Percentiles rank a stretch among this genome's conserved stretches.
Evolutionary conservation across 2,329 filamentous ascomycete genomes (phyloP).

Genomic region (Pestalotiopsis fici): DNA sequence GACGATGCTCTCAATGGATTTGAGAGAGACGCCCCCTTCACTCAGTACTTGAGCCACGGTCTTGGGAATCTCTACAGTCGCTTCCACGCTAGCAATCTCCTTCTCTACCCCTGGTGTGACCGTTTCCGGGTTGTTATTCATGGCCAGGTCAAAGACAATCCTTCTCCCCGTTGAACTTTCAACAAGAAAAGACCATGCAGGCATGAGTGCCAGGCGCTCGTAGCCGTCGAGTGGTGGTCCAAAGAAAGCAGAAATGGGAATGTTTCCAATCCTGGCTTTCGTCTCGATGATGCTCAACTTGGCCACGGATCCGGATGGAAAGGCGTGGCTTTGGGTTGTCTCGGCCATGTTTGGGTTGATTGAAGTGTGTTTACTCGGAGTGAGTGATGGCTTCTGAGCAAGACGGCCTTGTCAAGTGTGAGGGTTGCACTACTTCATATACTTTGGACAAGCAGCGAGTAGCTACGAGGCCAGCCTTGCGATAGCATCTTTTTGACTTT

Average conservation of each 20-base stretch:
- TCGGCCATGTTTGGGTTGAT: background rate
- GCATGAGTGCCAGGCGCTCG: background rate
- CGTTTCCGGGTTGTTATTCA: constrained; percentile 43
- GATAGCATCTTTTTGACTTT: background rate
- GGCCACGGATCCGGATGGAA: background rate
- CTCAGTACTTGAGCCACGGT: background rate
- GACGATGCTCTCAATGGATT: background rate
- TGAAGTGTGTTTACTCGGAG: background rate
- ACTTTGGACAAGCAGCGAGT: background rate
- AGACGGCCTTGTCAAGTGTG: background rate
- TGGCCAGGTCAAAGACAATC: constrained; percentile 47
- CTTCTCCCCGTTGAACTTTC: constrained; percentile 33
- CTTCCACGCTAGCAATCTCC: constrained; percentile 32
- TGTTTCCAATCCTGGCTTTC: background rate
- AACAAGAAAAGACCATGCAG: constrained; percentile 21
- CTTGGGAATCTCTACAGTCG: background rate
- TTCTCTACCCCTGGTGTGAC: constrained; percentile 29
- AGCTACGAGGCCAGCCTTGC: background rate
- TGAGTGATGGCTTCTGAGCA: background rate
- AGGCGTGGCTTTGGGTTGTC: background rate
- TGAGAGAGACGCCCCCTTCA: background rate
- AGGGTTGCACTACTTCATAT: background rate
- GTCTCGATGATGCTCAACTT: background rate
- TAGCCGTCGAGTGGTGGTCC: background rate
- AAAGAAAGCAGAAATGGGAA: background rate